Conservation (phyloP, 2,329 filamentous ascomycete genomes). For the Exophiala sp. region DNA sequence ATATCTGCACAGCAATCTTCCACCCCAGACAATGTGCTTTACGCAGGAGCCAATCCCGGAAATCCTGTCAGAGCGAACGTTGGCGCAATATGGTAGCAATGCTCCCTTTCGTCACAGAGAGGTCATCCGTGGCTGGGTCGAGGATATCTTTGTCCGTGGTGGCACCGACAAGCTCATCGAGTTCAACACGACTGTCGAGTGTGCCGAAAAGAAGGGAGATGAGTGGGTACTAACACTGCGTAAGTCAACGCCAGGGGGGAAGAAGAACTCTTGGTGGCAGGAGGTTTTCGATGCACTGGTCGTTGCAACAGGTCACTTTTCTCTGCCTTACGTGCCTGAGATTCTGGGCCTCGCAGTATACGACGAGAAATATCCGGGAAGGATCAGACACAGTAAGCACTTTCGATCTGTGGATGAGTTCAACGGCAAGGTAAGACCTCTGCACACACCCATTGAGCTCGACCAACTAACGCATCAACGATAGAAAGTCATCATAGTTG, state of each 20-base stretch:
- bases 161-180: constrained; percentile 31
- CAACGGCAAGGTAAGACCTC: constrained; percentile 30
- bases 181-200: constrained; percentile 36
- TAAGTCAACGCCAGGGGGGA: constrained; percentile 9
- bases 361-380: constrained; percentile 36
- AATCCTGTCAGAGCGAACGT: constrained; percentile 40
- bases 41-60: constrained; percentile 54
- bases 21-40: constrained; percentile 58
- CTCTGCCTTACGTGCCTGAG: constrained; percentile 40
- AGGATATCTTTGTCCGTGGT: constrained; percentile 5
- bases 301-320: constrained; percentile 43
- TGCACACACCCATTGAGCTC: not conserved
- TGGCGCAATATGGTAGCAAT: constrained; percentile 51
- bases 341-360: constrained; percentile 44
- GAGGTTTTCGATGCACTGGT: constrained; percentile 43
- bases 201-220: constrained; percentile 27
- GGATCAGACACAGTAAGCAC: constrained; percentile 42
- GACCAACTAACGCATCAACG: not conserved
- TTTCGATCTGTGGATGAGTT: constrained; percentile 40
- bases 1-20: constrained; percentile 64
- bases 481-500: constrained; percentile 31
- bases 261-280: constrained; percentile 37
- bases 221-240: constrained; percentile 35
- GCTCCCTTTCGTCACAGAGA: constrained; percentile 62
- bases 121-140: constrained; percentile 40